Evolutionary conservation across 345 rosid genomes (phyloP), one percentile per base, ranked within the genome.

Genomic region (Syzygium grande): DNA sequence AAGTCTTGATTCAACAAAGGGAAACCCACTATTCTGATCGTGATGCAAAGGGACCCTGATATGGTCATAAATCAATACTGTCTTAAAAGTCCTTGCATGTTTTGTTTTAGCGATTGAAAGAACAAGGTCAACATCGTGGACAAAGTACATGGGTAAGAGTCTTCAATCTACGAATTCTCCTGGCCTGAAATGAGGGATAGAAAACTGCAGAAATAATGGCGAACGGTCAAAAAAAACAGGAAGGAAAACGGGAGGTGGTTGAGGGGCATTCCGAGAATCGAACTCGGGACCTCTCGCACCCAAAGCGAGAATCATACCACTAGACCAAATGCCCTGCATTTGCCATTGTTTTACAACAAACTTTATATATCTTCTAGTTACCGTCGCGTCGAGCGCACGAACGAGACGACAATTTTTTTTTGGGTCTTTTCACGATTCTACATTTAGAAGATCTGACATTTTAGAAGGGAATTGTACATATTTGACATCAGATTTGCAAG

Each of bases 281-380:
- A 94, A 96, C 97, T 96, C 93, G 90, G 93, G 97, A 96, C 96
- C 97, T 94, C 97, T 97, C 93, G 95, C 99, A 96, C 96, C 97
- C 97, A 94, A 94, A 96, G 96, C 95, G 91, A 96, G 96, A 94
- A 84, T 84, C 85, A 84, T 84, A 49, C 85, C 85, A 84, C 85
- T 84, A 84, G 85, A 84, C 85, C 85, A 84, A 84, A 84, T 52
- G 85, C 85, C 85, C 85, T 84, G 10, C 6, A 1, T 4, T 49
- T 12, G 34, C 6, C 6, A 6, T 1, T 8, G 3, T 4, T 9
- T 25, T 25, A 54, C 21, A 6, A 52, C 53, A 6, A 9, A 41
- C 11, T 22, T 0, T 4, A 46, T 23, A 0, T 83, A 30, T 2
- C 16, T 30, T 3, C 0, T 29, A 15, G 5, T 0, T 16, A n/a